Percentiles rank a stretch among this genome's conserved stretches.
Conservation (phyloP, 306 rosid genomes). For the Ammopiptanthus mongolicus region DNA sequence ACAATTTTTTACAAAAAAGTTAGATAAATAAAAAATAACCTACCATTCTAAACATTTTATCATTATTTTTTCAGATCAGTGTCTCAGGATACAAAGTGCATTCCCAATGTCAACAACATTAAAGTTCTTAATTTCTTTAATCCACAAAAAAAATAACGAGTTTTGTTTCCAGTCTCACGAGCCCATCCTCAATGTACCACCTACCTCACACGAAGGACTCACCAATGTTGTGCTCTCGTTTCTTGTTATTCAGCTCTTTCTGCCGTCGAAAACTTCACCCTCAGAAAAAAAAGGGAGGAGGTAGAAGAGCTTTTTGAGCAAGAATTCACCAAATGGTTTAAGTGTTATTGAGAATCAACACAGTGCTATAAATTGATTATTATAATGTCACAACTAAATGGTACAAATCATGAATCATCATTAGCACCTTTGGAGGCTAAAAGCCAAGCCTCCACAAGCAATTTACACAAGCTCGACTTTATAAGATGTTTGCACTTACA, state of each 20-base stretch:
- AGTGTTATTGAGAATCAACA: not conserved
- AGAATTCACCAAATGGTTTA: not conserved
- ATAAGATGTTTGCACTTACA: not conserved
- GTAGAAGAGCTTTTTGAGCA: not conserved
- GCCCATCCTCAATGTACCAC: too few relatives aligned
- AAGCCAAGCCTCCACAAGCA: conserved; percentile 29
- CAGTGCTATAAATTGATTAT: not conserved
- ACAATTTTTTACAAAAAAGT: too few relatives aligned
- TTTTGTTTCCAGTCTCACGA: too few relatives aligned
- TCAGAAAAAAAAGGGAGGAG: not conserved
- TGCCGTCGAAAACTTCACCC: not conserved
- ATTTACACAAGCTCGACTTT: conserved; percentile 24
- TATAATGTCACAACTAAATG: conserved; percentile 1
- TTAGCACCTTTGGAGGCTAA: not conserved
- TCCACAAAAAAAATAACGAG: too few relatives aligned
- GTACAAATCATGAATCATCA: not conserved
- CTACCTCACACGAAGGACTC: too few relatives aligned
- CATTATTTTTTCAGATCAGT: too few relatives aligned
- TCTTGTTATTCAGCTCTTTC: not conserved
- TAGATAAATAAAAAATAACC: too few relatives aligned
- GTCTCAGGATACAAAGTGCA: too few relatives aligned
- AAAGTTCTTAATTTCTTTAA: too few relatives aligned
- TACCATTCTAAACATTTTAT: too few relatives aligned
- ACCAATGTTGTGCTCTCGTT: not conserved
- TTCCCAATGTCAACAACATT: too few relatives aligned